These are phyloP conservation scores for Trichoderma hamatum DNA, from an alignment of 2,329 filamentous ascomycete species.

Conservation along the genomic window DNA sequence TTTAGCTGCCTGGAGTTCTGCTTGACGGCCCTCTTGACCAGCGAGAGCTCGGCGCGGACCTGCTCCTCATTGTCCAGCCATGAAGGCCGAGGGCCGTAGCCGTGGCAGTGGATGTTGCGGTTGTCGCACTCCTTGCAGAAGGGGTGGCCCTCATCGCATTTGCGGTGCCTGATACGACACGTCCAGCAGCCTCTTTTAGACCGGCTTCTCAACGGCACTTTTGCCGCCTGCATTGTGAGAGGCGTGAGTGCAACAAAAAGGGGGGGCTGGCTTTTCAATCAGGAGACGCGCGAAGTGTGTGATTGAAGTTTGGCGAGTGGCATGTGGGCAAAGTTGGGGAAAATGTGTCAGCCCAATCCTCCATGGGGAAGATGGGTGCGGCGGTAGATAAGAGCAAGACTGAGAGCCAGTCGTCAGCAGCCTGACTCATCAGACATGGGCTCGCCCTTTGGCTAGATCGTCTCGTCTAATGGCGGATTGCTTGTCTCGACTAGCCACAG, in stretches of 20 bases:
- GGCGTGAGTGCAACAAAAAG: neutral
- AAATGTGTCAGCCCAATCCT: conserved; percentile 23
- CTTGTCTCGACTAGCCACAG: neutral
- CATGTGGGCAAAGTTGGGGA: conserved; percentile 24
- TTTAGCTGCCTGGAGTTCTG: conserved; percentile 15
- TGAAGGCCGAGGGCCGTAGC: conserved; percentile 10
- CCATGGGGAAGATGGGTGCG: conserved; percentile 14
- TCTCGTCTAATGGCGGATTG: neutral
- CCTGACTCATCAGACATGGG: conserved; percentile 23
- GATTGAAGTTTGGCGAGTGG: conserved; percentile 16
- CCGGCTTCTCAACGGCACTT: conserved; percentile 17
- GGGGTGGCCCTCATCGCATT: conserved; percentile 20
- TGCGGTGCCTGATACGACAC: conserved; percentile 23
- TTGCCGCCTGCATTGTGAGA: conserved; percentile 10
- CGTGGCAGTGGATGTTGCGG: conserved; percentile 23
- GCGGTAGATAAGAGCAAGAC: conserved; percentile 12
- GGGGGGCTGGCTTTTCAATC: neutral
- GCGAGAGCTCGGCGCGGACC: conserved; percentile 21
- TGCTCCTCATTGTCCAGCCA: conserved; percentile 18
- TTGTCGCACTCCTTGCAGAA: conserved; percentile 21
- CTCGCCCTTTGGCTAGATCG: neutral
- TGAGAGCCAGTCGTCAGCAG: conserved; percentile 14
- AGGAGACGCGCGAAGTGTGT: conserved; percentile 16
- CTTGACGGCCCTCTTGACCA: conserved; percentile 20
- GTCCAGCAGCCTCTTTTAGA: conserved; percentile 24